Evolutionary conservation across 176 grass and related monocot species (phyloP).

Genomic region (Oryza glumipatula): DNA sequence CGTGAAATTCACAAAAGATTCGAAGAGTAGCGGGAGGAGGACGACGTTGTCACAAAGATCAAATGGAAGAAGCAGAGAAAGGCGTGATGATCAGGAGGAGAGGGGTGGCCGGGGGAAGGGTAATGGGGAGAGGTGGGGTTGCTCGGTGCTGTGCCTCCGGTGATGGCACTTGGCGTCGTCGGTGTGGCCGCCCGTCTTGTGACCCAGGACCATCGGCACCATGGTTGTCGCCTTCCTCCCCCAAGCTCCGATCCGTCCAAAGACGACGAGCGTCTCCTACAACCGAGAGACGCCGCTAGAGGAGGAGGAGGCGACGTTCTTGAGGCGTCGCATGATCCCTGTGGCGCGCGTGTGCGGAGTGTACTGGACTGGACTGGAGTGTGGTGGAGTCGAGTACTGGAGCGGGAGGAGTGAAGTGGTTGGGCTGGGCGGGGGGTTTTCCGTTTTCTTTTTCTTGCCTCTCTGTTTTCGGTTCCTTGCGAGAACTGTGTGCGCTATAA

Average conservation of each 20-base stretch:
- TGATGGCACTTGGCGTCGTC: slow-evolving; percentile 16
- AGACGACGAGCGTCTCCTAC: slow-evolving; percentile 16
- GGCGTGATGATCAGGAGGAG: slow-evolving; percentile 26
- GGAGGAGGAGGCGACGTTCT: slow-evolving; percentile 5
- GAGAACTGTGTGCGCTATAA: slow-evolving; percentile 35
- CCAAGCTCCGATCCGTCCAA: slow-evolving; percentile 58
- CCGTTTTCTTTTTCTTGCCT: not conserved
- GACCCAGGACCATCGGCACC: slow-evolving; percentile 30
- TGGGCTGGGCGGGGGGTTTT: not conserved
- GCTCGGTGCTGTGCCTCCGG: slow-evolving; percentile 5
- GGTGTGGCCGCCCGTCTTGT: slow-evolving; percentile 17
- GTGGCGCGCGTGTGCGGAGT: not conserved
- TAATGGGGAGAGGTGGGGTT: slow-evolving; percentile 21
- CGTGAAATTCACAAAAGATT: slow-evolving; percentile 7
- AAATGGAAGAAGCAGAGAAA: not conserved
- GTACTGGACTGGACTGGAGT: slow-evolving; percentile 24
- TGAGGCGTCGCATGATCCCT: slow-evolving; percentile 42
- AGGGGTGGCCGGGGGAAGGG: slow-evolving; percentile 23
- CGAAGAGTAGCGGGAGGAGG: slow-evolving; percentile 7
- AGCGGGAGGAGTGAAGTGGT: slow-evolving; percentile 4
- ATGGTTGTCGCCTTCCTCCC: slow-evolving; percentile 42
- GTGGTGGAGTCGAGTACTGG: not conserved
- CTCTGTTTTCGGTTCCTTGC: not conserved
- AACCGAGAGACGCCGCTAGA: not conserved
- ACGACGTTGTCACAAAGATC: not conserved